Conservation (phyloP, 345 rosid genomes). For the Acer saccharum region DNA sequence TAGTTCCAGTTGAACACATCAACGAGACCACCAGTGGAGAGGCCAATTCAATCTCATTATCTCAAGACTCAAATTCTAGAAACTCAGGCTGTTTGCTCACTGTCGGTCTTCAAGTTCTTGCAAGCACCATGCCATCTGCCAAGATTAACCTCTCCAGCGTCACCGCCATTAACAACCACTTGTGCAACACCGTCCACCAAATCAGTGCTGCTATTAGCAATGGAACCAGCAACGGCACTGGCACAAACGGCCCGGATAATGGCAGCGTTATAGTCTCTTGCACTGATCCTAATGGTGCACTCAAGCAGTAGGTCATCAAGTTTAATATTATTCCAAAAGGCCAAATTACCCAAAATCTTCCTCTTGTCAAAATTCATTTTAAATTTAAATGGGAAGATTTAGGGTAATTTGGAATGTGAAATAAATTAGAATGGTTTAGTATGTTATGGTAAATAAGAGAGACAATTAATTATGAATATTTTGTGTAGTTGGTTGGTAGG, state of each 20-base stretch:
- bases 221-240: neutral
- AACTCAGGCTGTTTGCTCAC: constrained; percentile 68
- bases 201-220: constrained; percentile 54
- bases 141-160: constrained; percentile 77
- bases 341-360: constrained; percentile 53
- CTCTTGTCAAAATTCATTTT: constrained; percentile 3
- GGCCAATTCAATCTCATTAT: constrained; percentile 10
- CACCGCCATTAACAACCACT: constrained; percentile 60
- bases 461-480: neutral
- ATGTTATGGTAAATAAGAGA: constrained; percentile 33
- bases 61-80: constrained; percentile 23
- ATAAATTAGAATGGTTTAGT: neutral
- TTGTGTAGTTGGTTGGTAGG: neutral
- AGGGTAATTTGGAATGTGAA: constrained; percentile 34
- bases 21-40: constrained; percentile 12
- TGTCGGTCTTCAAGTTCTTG: constrained; percentile 80
- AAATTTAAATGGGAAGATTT: constrained; percentile 27
- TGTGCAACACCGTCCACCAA: constrained; percentile 70
- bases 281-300: constrained; percentile 19
- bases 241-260: constrained; percentile 20
- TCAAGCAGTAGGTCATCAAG: constrained; percentile 27
- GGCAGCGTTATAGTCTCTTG: constrained; percentile 31
- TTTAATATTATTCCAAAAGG: neutral
- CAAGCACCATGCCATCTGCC: constrained; percentile 65
- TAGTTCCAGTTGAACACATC: constrained; percentile 50